These are phyloP conservation scores for Ganoderma resinaceum DNA, from an alignment of 1,284 basidiomycete genomes.

Conservation along the genomic window DNA sequence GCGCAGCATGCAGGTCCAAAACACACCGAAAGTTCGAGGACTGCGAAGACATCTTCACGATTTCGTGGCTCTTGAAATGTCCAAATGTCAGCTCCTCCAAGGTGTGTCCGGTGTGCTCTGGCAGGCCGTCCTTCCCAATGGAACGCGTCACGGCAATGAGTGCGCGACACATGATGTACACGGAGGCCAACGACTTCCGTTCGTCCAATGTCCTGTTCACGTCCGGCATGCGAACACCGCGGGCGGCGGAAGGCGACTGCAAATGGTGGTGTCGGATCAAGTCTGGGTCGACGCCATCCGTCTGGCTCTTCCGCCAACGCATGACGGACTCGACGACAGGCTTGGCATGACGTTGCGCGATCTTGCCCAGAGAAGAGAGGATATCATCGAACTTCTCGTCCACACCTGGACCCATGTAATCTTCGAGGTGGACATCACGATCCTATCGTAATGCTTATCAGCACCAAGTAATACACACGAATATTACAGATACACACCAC, in stretches of 20 bases:
- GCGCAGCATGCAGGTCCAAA: constrained; percentile 81
- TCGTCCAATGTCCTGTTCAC: constrained; percentile 69
- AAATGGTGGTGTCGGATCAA: constrained; percentile 57
- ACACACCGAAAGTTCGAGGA: constrained; percentile 82
- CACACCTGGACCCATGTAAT: constrained; percentile 72
- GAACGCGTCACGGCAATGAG: constrained; percentile 80
- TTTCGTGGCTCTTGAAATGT: constrained; percentile 80
- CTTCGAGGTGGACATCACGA: constrained; percentile 68
- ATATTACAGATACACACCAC: constrained; percentile 55
- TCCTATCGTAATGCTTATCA: constrained; percentile 52
- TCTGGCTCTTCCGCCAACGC: constrained; percentile 86
- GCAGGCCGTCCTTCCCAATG: constrained; percentile 77
- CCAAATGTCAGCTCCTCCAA: constrained; percentile 90
- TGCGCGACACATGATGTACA: constrained; percentile 89
- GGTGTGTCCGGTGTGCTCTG: constrained; percentile 77
- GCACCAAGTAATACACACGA: neutral
- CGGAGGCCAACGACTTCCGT: constrained; percentile 82
- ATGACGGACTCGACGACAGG: constrained; percentile 88
- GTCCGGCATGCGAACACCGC: constrained; percentile 55
- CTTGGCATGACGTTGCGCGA: constrained; percentile 86
- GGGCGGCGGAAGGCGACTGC: constrained; percentile 50
- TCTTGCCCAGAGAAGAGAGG: constrained; percentile 84
- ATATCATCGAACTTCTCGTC: constrained; percentile 85
- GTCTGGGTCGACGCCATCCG: constrained; percentile 66
- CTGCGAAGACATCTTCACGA: constrained; percentile 61